Conservation (phyloP, 2,329 filamentous ascomycete species). For the Alternaria rosae region DNA sequence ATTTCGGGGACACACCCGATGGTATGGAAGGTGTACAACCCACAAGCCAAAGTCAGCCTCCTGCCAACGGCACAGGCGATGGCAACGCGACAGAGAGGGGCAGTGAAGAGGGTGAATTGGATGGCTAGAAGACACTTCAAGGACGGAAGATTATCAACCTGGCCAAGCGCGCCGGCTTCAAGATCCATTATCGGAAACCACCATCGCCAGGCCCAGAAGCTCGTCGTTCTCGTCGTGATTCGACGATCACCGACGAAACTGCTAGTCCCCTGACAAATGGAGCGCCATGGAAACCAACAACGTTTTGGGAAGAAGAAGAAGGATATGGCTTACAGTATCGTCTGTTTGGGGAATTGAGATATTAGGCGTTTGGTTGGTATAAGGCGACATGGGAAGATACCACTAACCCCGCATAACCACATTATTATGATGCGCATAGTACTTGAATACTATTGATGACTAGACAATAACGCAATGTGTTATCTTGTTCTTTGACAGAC, state of each 20-base stretch:
- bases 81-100: constrained; percentile 36
- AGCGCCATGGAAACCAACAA: neutral
- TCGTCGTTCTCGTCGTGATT: neutral
- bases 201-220: neutral
- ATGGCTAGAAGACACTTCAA: constrained; percentile 46
- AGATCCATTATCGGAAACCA: neutral
- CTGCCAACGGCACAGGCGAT: constrained; percentile 26
- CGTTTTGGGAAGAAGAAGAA: neutral
- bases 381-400: constrained; percentile 10
- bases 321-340: neutral
- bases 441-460: constrained; percentile 4
- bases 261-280: neutral
- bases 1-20: constrained; percentile 42
- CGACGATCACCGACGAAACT: neutral
- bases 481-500: neutral
- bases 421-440: constrained; percentile 1
- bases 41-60: constrained; percentile 27
- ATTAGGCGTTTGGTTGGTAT: constrained; percentile 9
- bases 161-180: neutral
- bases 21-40: constrained; percentile 36
- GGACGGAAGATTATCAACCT: neutral
- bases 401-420: constrained; percentile 1
- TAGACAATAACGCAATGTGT: neutral
- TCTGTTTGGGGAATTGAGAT: neutral
- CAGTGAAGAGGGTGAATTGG: constrained; percentile 58